Percentiles rank a stretch among this genome's conserved stretches.
These are phyloP conservation scores for Calocybe indica DNA, from an alignment of 768 basidiomycete species.

Conservation along the genomic window DNA sequence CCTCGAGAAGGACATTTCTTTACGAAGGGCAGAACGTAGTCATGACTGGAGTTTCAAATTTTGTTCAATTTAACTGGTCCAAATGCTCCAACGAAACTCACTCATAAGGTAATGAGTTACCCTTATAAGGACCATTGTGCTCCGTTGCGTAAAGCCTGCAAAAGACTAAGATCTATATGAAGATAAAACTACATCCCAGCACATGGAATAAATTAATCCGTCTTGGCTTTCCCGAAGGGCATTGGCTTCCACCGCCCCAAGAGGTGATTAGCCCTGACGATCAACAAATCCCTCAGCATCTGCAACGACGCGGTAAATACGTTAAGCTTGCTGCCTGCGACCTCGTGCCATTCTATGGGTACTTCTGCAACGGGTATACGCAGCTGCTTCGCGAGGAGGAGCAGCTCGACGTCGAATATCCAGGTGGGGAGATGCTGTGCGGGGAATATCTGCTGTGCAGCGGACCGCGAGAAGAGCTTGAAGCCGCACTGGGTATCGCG, in stretches of 20 bases:
- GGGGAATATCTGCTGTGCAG: constrained; percentile 82
- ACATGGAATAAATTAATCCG: constrained; percentile 6
- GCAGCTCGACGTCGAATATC: constrained; percentile 96
- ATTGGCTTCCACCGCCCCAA: constrained; percentile 66
- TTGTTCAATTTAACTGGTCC: no score
- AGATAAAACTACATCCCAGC: no score
- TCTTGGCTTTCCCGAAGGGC: constrained; percentile 10
- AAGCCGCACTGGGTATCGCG: constrained; percentile 97
- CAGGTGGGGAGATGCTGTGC: constrained; percentile 83
- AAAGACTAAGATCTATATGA: no score
- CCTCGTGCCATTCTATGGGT: constrained; percentile 90
- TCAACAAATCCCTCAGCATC: constrained; percentile 84
- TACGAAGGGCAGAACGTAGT: no score
- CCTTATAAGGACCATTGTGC: no score
- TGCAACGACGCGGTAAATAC: constrained; percentile 80
- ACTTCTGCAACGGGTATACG: constrained; percentile 80
- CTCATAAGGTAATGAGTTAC: no score
- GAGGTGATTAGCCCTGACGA: constrained; percentile 78
- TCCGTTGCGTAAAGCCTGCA: no score
- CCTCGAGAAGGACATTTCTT: no score
- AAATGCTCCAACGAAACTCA: no score
- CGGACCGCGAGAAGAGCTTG: constrained; percentile 85
- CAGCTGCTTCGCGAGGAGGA: constrained; percentile 77
- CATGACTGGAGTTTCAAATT: no score
- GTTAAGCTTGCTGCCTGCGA: constrained; percentile 86